phyloP scores from a whole-genome alignment of 2,329 filamentous ascomycete genomes.

The Cladophialophora bantiana region DNA sequence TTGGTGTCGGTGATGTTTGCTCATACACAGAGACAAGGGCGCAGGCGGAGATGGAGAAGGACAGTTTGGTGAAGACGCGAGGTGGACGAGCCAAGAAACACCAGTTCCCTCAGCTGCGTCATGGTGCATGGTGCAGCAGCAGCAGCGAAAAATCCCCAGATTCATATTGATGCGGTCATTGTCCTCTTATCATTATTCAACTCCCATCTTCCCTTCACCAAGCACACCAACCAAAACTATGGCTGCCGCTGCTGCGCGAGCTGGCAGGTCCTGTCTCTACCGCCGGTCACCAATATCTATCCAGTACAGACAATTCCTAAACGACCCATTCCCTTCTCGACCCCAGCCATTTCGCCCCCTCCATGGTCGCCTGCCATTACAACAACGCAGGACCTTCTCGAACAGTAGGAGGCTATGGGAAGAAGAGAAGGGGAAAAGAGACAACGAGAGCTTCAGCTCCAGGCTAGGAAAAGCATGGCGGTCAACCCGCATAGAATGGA shows the following conservation, averaged over 20 bases:
- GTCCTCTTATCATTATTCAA: neutral
- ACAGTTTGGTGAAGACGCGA: too few species aligned
- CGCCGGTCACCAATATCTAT: slow-evolving; percentile 25
- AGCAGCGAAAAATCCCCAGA: neutral
- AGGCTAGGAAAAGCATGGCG: slow-evolving; percentile 65
- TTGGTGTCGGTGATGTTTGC: neutral
- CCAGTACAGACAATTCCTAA: slow-evolving; percentile 1
- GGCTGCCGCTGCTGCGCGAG: slow-evolving; percentile 24
- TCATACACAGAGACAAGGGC: too few species aligned
- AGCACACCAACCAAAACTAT: neutral
- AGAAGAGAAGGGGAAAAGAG: slow-evolving; percentile 46
- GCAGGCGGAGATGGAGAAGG: too few species aligned
- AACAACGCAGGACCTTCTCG: slow-evolving; percentile 43
- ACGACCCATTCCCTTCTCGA: slow-evolving; percentile 6
- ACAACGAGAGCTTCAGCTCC: slow-evolving; percentile 63
- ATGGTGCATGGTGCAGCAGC: too few species aligned
- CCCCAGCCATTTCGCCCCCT: neutral
- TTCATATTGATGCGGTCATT: neutral
- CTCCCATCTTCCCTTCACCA: slow-evolving; percentile 2
- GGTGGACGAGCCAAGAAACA: too few species aligned
- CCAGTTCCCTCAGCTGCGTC: too few species aligned
- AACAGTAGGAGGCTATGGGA: slow-evolving; percentile 51
- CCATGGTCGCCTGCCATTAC: slow-evolving; percentile 15
- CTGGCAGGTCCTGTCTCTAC: slow-evolving; percentile 38
- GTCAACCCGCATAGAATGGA: slow-evolving; percentile 79